phyloP scores from a whole-genome alignment of 1,139 yeast genomes.

The Yarrowia galli region DNA sequence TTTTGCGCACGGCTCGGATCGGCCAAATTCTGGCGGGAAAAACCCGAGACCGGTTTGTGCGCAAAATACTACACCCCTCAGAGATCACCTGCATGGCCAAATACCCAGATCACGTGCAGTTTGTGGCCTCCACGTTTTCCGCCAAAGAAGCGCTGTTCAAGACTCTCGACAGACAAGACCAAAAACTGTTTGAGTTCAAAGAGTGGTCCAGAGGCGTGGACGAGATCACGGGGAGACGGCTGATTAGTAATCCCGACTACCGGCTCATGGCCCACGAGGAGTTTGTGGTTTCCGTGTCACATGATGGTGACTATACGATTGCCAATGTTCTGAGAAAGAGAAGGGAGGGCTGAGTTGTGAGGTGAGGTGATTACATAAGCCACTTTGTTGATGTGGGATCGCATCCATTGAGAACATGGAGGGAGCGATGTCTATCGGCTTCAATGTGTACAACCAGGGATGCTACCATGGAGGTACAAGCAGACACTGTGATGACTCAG shows the following conservation, averaged over 20 bases:
- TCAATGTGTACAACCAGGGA: neutral
- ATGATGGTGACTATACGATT: constrained; percentile 63
- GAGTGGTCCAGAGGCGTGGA: constrained; percentile 62
- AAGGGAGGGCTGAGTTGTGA: constrained; percentile 1
- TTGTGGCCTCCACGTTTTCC: constrained; percentile 69
- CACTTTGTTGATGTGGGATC: neutral
- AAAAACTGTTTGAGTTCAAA: constrained; percentile 61
- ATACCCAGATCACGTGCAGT: constrained; percentile 42
- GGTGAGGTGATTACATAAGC: too few relatives aligned
- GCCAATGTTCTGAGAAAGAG: constrained; percentile 48
- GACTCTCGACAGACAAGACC: constrained; percentile 60
- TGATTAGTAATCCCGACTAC: constrained; percentile 41
- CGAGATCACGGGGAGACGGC: constrained; percentile 43
- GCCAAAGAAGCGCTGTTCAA: constrained; percentile 78
- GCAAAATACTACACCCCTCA: constrained; percentile 59
- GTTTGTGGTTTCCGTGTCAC: constrained; percentile 66
- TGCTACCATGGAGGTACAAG: too few relatives aligned
- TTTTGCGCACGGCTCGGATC: constrained; percentile 62
- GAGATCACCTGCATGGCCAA: constrained; percentile 19
- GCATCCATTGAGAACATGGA: neutral
- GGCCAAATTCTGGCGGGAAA: constrained; percentile 52
- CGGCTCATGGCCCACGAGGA: constrained; percentile 51
- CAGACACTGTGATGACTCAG: too few relatives aligned
- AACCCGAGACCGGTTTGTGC: constrained; percentile 55
- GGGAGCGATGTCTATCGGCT: too few relatives aligned